Conservation (phyloP, 2,329 filamentous ascomycete species). For the Huntiella savannae region DNA sequence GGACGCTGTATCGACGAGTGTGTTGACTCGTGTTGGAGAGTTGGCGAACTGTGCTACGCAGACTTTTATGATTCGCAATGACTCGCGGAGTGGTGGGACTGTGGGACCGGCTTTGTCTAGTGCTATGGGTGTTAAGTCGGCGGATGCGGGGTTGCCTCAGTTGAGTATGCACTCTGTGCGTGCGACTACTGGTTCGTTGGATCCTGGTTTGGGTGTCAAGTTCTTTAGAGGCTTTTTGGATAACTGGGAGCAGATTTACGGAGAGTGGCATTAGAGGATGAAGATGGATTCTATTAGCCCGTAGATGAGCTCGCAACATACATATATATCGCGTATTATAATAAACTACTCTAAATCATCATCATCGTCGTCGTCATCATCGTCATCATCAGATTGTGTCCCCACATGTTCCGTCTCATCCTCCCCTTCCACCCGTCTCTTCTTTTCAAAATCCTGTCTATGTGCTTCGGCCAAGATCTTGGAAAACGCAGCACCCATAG, state of each 20-base stretch:
- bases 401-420: not conserved
- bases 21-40: conserved; percentile 62
- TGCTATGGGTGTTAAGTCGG: conserved; percentile 59
- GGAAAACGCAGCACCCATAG: conserved; percentile 24
- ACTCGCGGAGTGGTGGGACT: conserved; percentile 73
- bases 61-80: conserved; percentile 88
- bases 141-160: conserved; percentile 80
- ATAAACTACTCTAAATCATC: conserved; percentile 15
- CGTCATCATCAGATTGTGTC: conserved; percentile 13
- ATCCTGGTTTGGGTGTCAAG: conserved; percentile 74
- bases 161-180: conserved; percentile 87
- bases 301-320: not conserved
- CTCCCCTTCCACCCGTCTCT: conserved; percentile 24
- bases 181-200: conserved; percentile 67
- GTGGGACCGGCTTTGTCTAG: conserved; percentile 82
- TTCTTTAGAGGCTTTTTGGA: conserved; percentile 83
- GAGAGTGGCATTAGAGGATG: conserved; percentile 41
- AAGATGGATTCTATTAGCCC: not conserved
- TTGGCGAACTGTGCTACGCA: conserved; percentile 55
- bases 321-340: not conserved
- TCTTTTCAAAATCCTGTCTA: conserved; percentile 80
- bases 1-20: conserved; percentile 64
- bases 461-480: conserved; percentile 69
- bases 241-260: conserved; percentile 66
- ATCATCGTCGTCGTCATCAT: conserved; percentile 17